Conservation (phyloP, 768 basidiomycete genomes). For the Suillus plorans region DNA sequence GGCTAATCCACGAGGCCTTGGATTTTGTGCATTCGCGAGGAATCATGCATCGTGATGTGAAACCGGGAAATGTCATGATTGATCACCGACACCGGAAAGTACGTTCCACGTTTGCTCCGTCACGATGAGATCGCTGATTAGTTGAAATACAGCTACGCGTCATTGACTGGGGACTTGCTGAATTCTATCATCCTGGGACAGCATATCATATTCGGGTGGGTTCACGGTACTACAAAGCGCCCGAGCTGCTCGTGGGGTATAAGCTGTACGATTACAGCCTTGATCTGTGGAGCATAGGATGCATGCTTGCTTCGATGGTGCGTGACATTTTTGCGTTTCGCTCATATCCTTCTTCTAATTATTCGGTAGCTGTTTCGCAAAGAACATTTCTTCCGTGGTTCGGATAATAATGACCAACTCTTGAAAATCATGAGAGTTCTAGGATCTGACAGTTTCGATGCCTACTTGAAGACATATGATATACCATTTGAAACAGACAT, state of each 20-base stretch:
- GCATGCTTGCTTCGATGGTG: conserved; percentile 76
- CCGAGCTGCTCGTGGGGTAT: conserved; percentile 69
- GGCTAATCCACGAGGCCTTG: conserved; percentile 40
- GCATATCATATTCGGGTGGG: conserved; percentile 75
- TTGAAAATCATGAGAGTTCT: conserved; percentile 68
- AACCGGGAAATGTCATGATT: conserved; percentile 75
- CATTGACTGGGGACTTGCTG: conserved; percentile 78
- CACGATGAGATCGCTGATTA: neutral
- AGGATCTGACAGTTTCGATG: conserved; percentile 65
- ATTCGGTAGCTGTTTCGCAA: conserved; percentile 60
- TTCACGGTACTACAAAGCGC: conserved; percentile 72
- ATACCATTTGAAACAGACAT: conserved; percentile 66
- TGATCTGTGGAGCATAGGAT: conserved; percentile 73
- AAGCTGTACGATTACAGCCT: conserved; percentile 72
- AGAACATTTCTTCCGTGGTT: conserved; percentile 75
- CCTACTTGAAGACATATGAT: conserved; percentile 57
- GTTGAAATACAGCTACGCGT: conserved; percentile 42
- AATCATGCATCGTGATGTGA: conserved; percentile 71
- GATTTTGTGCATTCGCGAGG: conserved; percentile 73
- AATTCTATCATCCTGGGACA: conserved; percentile 71
- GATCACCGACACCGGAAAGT: conserved; percentile 63
- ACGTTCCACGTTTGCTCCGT: conserved; percentile 15
- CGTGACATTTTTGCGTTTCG: conserved; percentile 17
- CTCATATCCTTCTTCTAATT: neutral
- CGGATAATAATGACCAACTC: conserved; percentile 72